Evolutionary conservation across 225 moss, liverwort and hornwort genomes (phyloP), one percentile per base, ranked within the genome.

Genomic region (Physcomitrium patens): DNA sequence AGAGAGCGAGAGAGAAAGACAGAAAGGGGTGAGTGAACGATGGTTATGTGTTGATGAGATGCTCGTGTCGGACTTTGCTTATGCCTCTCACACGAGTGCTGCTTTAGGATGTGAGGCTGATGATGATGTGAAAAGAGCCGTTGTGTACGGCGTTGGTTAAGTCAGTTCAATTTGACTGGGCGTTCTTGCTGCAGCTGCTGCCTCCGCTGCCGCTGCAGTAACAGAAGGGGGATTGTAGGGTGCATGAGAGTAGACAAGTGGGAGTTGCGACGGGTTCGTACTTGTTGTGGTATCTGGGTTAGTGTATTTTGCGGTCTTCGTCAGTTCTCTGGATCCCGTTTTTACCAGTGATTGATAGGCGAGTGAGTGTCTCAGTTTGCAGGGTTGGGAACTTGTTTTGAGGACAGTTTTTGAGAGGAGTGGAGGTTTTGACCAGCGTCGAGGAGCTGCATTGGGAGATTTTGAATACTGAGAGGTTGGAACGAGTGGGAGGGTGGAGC

Each of bases 91-190:
- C 19, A 12, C 18, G 19, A 19, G 31, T 37, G 31, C 31, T 12
- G 43, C 63, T 2, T 68, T 43, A 37, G 49, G 1, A 59, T 13
- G 19, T 16, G 69, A 42, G 3, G 55, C 18, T 55, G 42, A 55
- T 55, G 55, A 37, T 55, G 55, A 22, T 27, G 49, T 50, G 49
- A 67, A 8, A 55, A 5, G 28, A 67, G 55, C 69, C 69, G 69
- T 55, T 55, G 37, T 42, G 55, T 14, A 22, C 55, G 14, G 55
- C 50, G 52, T 18, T 68, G n/a, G 68, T 68, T 68, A 19, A 41
- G 54, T 54, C 7, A 31, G 50, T 67, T 48, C 67, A 51, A 11
- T 24, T 54, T 10, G 65, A 14, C 41, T 8, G 24, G 24, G 48
- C 14, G 20, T 55, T 37, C 31, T 37, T 37, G 31, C 5, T 31